Conservation (phyloP, 257 asterid species). For the Craterostigma plantagineum region DNA sequence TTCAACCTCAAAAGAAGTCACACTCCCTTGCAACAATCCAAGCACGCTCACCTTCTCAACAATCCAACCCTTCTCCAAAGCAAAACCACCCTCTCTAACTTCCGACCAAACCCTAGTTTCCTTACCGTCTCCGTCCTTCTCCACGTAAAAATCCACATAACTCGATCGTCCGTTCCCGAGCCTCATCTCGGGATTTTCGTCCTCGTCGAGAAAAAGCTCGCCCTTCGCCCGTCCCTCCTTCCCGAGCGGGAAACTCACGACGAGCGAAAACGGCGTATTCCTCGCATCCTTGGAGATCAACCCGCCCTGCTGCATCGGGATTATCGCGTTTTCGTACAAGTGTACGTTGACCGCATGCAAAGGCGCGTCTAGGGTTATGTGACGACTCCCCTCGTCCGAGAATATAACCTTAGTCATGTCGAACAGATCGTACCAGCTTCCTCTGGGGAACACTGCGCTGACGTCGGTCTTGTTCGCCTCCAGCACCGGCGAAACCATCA, state of each 20-base stretch:
- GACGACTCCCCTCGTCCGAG: conserved; percentile 19
- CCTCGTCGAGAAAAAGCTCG: conserved; percentile 60
- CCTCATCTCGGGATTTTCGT: conserved; percentile 73
- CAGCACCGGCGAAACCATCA: conserved; percentile 86
- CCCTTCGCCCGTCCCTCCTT: conserved; percentile 49
- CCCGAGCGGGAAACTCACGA: conserved; percentile 58
- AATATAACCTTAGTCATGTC: conserved; percentile 48
- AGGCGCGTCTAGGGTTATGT: conserved; percentile 50
- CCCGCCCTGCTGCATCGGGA: conserved; percentile 89
- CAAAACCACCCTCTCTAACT: conserved; percentile 52
- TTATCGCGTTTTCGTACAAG: conserved; percentile 51
- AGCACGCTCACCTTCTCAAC: conserved; percentile 59
- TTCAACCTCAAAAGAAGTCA: conserved; percentile 20
- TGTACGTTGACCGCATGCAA: conserved; percentile 58
- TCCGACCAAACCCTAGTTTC: conserved; percentile 59
- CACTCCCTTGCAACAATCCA: conserved; percentile 39
- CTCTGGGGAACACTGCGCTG: conserved; percentile 48
- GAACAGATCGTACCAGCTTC: conserved; percentile 70
- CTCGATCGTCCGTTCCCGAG: conserved; percentile 49
- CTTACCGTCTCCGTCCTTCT: conserved; percentile 16
- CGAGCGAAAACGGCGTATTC: conserved; percentile 58
- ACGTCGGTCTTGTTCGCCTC: conserved; percentile 32
- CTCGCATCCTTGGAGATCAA: conserved; percentile 65
- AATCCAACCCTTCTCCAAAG: conserved; percentile 52
- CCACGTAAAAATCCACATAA: conserved; percentile 51